phyloP scores from a whole-genome alignment of 2,329 filamentous ascomycete genomes.

The Ceratocystis papillata region DNA sequence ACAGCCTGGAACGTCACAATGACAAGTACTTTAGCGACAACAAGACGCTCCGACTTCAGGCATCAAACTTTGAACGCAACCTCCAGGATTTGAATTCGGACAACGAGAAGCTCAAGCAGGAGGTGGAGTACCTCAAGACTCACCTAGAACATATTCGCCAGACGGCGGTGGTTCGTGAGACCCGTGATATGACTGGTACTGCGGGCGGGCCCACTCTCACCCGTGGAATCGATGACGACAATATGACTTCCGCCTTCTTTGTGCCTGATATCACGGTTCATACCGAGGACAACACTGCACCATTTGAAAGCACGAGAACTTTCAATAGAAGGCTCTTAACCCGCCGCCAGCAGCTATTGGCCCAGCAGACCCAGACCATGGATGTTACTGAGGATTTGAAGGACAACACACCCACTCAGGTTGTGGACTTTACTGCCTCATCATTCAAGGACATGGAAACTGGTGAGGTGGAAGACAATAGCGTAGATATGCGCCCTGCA shows the following conservation, averaged over 20 bases:
- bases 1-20: constrained; percentile 44
- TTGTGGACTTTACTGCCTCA: constrained; percentile 29
- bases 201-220: constrained; percentile 24
- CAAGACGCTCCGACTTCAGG: constrained; percentile 40
- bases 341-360: constrained; percentile 44
- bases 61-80: constrained; percentile 39
- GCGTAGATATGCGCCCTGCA: constrained; percentile 13
- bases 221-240: constrained; percentile 34
- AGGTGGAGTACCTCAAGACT: constrained; percentile 38
- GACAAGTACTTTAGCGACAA: constrained; percentile 46
- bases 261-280: constrained; percentile 48
- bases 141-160: constrained; percentile 37
- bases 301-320: constrained; percentile 33
- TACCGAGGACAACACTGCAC: constrained; percentile 33
- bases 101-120: constrained; percentile 39
- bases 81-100: constrained; percentile 39
- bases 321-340: constrained; percentile 30
- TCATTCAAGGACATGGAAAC: constrained; percentile 26
- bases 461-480: constrained; percentile 24
- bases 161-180: constrained; percentile 32
- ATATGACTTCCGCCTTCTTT: constrained; percentile 50
- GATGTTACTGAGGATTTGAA: constrained; percentile 65
- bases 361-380: constrained; percentile 88
- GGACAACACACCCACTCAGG: constrained; percentile 29
- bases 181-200: constrained; percentile 29